Evolutionary conservation across 2,329 filamentous ascomycete species (phyloP), one percentile per base, ranked within the genome.

Genomic region (Aspergillus ibericus): DNA sequence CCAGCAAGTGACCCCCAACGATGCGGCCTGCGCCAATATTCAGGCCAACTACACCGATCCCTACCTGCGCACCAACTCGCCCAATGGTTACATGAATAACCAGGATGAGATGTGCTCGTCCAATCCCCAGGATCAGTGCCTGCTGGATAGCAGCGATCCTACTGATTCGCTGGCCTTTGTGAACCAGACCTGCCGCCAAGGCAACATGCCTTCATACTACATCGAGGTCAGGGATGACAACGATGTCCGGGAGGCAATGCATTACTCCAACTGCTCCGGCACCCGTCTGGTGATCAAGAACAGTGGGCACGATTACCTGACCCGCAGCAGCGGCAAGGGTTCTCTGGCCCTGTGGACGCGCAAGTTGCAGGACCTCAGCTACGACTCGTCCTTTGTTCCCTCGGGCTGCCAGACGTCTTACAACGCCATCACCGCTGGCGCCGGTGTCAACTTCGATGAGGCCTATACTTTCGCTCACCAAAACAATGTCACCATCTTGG

Each of bases 281-380:
- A 55, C 53, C 15, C 58, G 49, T 13, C 32, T 67, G 2, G 53
- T 49, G 10, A 67, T 75, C 53, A 72, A 74, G 59, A 75, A 74
- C 46, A 72, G 64, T 40, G 73, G 73, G 3, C 72, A 75, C 54
- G 73, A 75, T 42, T 75, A 69, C 52, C 66, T 73, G 59, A 68
- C 66, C 7, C 68, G 72, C 29, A 72, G 66, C 38, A 73, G 68
- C 59, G 65, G 64, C 4, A 67, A 69, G 15, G 68, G 66, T 4
- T 63, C 68, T 0, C 59, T 75, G 2, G 58, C 66, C 10, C 65
- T 75, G 8, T 73, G 72, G 70, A 66, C 68, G 3, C 71, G 69
- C 46, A 66, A 65, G 3, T 50, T 75, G 22, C 63, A 64, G 51
- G 53, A 58, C 16, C 59, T 72, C 20, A 22, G 25, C 12, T 68